Evolutionary conservation across 2,329 filamentous ascomycete species (phyloP).

Genomic region (Pseudogymnoascus sp.): DNA sequence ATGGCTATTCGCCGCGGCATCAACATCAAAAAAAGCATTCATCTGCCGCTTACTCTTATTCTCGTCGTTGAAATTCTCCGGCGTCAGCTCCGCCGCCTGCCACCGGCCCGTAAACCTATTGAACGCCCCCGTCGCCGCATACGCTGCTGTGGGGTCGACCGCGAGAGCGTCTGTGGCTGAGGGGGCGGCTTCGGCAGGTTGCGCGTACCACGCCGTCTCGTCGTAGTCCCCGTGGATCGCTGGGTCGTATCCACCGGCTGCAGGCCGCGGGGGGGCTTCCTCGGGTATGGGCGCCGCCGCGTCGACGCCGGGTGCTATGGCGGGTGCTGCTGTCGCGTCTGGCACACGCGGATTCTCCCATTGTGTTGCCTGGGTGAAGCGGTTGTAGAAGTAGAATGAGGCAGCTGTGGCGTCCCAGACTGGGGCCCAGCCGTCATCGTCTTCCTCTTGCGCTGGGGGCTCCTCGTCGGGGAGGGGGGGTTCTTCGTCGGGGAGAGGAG

Average conservation of each 20-base stretch:
- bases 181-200: conserved; percentile 39
- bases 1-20: conserved; percentile 84
- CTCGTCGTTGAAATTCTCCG: conserved; percentile 76
- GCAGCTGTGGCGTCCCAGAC: conserved; percentile 63
- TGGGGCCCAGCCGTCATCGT: conserved; percentile 72
- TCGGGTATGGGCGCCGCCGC: conserved; percentile 22
- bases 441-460: conserved; percentile 40
- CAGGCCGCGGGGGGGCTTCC: conserved; percentile 24
- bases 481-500: conserved; percentile 33
- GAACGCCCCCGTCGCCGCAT: conserved; percentile 67
- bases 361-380: conserved; percentile 64
- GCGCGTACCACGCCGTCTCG: conserved; percentile 87
- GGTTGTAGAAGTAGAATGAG: conserved; percentile 79
- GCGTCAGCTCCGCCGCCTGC: conserved; percentile 57
- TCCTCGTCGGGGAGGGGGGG: conserved; percentile 41
- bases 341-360: conserved; percentile 82
- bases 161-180: conserved; percentile 26
- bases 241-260: conserved; percentile 78
- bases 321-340: conserved; percentile 26
- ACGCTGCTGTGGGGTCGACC: conserved; percentile 41
- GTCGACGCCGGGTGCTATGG: conserved; percentile 25
- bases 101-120: conserved; percentile 85
- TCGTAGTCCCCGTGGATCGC: conserved; percentile 96
- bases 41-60: conserved; percentile 82
- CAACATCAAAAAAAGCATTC: conserved; percentile 92